These are phyloP conservation scores for Hypoxylon crocopeplum DNA, from an alignment of 495 filamentous ascomycete species.

Conservation along the genomic window DNA sequence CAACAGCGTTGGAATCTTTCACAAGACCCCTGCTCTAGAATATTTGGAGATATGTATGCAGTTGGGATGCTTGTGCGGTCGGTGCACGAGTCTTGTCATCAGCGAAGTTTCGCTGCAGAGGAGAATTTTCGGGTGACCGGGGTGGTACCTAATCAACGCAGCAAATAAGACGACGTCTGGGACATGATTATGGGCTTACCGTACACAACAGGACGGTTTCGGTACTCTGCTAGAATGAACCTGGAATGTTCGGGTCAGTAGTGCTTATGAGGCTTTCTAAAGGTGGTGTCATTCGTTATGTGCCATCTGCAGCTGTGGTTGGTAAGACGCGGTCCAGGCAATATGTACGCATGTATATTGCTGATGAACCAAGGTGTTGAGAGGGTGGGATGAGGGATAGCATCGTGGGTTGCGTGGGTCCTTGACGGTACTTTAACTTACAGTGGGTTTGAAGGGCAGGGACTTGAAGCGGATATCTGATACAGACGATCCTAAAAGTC, in stretches of 20 bases:
- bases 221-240: constrained; percentile 35
- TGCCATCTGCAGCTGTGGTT: constrained; percentile 14
- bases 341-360: too few relatives aligned
- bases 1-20: constrained; percentile 13
- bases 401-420: constrained; percentile 33
- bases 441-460: constrained; percentile 14
- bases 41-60: constrained; percentile 19
- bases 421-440: constrained; percentile 21
- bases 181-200: constrained; percentile 8
- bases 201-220: constrained; percentile 37
- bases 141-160: constrained; percentile 1
- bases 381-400: constrained; percentile 9
- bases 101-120: constrained; percentile 24
- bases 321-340: constrained; percentile 10
- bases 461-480: constrained; percentile 34
- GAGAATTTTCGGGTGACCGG: constrained; percentile 26
- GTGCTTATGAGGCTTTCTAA: constrained; percentile 33
- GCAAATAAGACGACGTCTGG: constrained; percentile 14
- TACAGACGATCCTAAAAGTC: constrained; percentile 35
- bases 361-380: too few relatives aligned
- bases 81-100: constrained; percentile 15
- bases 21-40: constrained; percentile 2
- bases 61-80: constrained; percentile 14
- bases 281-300: constrained; percentile 27
- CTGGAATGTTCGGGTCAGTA: constrained; percentile 27